phyloP scores from a whole-genome alignment of 2,329 filamentous ascomycete species.

The Fusarium buharicum region DNA sequence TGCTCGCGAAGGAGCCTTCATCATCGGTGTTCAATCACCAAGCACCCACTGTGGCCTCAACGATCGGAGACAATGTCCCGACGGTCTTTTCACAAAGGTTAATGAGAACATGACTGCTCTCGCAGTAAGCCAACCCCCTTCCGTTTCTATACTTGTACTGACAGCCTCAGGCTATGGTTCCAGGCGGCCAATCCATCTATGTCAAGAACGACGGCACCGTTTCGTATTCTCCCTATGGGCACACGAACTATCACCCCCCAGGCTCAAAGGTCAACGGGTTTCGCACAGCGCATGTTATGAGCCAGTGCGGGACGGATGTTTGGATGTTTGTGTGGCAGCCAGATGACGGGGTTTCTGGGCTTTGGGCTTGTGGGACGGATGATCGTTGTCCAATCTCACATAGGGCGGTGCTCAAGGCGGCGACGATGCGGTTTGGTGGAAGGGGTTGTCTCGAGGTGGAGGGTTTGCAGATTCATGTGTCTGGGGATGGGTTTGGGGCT shows the following conservation, averaged over 20 bases:
- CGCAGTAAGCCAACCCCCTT: constrained; percentile 29
- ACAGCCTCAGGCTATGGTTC: constrained; percentile 59
- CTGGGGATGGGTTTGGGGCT: constrained; percentile 46
- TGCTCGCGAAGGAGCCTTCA: constrained; percentile 42
- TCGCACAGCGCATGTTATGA: constrained; percentile 44
- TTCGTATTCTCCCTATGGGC: constrained; percentile 62
- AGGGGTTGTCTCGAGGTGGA: constrained; percentile 49
- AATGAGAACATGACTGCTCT: constrained; percentile 45
- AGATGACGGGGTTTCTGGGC: constrained; percentile 29
- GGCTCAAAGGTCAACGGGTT: constrained; percentile 65
- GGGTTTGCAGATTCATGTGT: constrained; percentile 47
- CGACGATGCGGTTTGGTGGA: constrained; percentile 35
- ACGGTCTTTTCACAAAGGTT: constrained; percentile 44
- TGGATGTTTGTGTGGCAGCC: constrained; percentile 43
- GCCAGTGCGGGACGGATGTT: constrained; percentile 38
- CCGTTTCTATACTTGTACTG: rapidly evolving
- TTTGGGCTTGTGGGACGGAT: constrained; percentile 46
- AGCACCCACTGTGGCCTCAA: constrained; percentile 44
- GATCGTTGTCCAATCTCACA: constrained; percentile 16
- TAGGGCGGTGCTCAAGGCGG: constrained; percentile 44
- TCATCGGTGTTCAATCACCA: constrained; percentile 44
- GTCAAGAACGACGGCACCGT: constrained; percentile 64
- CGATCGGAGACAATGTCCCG: constrained; percentile 39
- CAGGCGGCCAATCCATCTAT: constrained; percentile 72
- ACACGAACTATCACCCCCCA: constrained; percentile 62